Conservation (phyloP, 2,329 filamentous ascomycete genomes). For the Clarireedia monteithiana region DNA sequence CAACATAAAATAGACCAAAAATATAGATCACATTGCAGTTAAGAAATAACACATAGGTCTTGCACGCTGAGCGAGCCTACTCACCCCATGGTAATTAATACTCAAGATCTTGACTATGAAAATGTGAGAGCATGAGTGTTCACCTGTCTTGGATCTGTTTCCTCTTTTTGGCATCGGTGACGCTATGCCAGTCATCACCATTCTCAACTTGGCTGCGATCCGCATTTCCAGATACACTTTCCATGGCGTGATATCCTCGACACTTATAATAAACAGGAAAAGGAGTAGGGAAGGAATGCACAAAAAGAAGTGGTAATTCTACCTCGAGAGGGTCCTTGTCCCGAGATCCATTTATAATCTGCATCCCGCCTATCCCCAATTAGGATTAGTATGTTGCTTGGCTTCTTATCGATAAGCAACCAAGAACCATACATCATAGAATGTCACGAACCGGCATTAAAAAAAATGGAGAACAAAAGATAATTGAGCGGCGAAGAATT, state of each 20-base stretch:
- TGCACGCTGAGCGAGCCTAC: neutral
- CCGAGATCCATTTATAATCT: neutral
- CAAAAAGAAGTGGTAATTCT: too few relatives aligned
- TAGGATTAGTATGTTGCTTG: too few relatives aligned
- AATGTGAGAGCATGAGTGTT: too few relatives aligned
- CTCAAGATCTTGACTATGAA: neutral
- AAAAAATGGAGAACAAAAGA: too few relatives aligned
- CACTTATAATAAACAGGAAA: neutral
- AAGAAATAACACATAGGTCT: neutral
- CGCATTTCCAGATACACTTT: neutral
- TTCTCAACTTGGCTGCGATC: neutral
- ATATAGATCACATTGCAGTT: neutral
- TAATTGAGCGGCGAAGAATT: too few relatives aligned
- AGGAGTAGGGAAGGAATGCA: too few relatives aligned
- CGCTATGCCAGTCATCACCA: neutral
- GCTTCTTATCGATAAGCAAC: too few relatives aligned
- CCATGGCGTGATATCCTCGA: neutral
- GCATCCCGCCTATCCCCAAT: too few relatives aligned
- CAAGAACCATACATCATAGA: too few relatives aligned
- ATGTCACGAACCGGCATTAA: too few relatives aligned
- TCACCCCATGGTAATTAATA: neutral
- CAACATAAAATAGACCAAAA: too few relatives aligned
- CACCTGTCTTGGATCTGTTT: neutral
- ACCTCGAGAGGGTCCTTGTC: neutral
- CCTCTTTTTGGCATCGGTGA: constrained; percentile 1